Conservation (phyloP, 148 eudicot genomes). For the Beta vulgaris region DNA sequence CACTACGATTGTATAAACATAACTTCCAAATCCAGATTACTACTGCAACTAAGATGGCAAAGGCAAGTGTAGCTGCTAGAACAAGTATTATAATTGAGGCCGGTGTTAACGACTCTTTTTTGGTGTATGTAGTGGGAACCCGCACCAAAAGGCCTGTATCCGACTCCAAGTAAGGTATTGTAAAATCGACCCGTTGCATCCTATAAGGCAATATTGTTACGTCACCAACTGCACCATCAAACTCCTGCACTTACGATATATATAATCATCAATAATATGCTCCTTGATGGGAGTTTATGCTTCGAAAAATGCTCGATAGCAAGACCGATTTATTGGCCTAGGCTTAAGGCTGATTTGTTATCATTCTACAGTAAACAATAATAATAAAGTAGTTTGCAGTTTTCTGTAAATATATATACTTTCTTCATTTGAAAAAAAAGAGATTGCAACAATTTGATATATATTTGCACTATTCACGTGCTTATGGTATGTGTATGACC, state of each 20-base stretch:
- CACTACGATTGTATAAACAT: background rate
- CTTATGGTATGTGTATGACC: no score
- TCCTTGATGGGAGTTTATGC: no score
- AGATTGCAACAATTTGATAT: no score
- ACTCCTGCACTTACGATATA: background rate
- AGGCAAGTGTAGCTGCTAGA: background rate
- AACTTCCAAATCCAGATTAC: background rate
- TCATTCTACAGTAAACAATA: no score
- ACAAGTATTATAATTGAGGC: background rate
- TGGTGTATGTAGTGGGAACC: background rate
- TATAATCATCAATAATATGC: no score
- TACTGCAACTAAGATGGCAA: background rate
- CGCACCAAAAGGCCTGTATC: background rate
- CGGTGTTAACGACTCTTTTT: background rate
- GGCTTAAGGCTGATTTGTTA: no score
- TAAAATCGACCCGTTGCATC: background rate
- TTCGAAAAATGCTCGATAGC: no score
- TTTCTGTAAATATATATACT: no score
- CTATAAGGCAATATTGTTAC: background rate
- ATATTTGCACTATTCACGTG: no score
- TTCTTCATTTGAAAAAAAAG: no score
- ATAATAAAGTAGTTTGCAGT: no score
- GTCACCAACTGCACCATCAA: background rate
- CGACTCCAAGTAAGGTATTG: background rate
- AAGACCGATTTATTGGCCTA: no score